Conservation (phyloP, 305 asterid species). For the Solanum hybrid region DNA sequence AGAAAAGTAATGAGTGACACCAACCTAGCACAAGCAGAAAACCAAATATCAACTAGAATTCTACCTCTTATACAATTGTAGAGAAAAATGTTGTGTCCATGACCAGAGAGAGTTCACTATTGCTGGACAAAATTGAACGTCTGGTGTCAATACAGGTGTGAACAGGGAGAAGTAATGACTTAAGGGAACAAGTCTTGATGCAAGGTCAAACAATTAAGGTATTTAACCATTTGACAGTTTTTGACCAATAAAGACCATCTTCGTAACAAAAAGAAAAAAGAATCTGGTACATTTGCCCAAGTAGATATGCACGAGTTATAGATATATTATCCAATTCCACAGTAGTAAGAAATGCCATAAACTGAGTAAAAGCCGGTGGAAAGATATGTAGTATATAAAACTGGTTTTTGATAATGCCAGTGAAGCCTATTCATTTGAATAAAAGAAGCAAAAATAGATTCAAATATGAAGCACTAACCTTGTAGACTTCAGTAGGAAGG, state of each 20-base stretch:
- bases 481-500: conserved; percentile 93
- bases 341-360: not conserved
- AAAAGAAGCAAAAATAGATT: not conserved
- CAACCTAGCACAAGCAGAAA: conserved; percentile 46
- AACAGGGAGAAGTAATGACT: not conserved
- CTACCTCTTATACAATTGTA: not conserved
- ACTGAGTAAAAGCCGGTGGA: not conserved
- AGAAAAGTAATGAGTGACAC: conserved; percentile 88
- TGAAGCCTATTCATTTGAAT: not conserved
- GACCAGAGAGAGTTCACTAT: not conserved
- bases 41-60: not conserved
- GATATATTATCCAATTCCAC: not conserved
- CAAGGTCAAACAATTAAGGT: not conserved
- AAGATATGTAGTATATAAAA: not conserved
- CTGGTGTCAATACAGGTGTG: not conserved
- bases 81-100: not conserved
- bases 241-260: not conserved
- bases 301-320: not conserved
- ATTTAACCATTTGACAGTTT: not conserved
- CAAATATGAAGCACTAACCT: conserved; percentile 29
- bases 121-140: not conserved
- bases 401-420: not conserved
- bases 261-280: not conserved
- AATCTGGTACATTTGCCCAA: not conserved
- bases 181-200: not conserved